Percentiles rank a stretch among this genome's conserved stretches.
Conservation (phyloP, 805 yeast genomes). For the Candida schatavii region DNA sequence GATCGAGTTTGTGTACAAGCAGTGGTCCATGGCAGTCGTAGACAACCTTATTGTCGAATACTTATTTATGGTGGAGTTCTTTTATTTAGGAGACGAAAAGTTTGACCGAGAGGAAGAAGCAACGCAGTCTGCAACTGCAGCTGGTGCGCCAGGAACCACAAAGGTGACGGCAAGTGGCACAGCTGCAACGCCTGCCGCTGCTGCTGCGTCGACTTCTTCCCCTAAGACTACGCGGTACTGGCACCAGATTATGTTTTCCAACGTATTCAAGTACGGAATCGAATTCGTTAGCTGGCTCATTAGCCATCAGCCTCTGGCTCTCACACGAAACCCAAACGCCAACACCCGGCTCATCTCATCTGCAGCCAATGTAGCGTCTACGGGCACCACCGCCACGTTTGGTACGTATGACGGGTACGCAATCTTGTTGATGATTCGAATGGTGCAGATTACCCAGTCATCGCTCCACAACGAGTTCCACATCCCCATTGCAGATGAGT, state of each 20-base stretch:
- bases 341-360: conserved; percentile 1
- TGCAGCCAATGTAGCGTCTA: conserved; percentile 1
- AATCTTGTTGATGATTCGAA: conserved; percentile 67
- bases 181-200: neutral
- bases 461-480: conserved; percentile 63
- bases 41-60: conserved; percentile 81
- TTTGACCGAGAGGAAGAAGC: conserved; percentile 20
- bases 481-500: conserved; percentile 70
- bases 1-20: conserved; percentile 71
- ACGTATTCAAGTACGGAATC: conserved; percentile 40
- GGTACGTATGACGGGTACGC: conserved; percentile 74
- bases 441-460: conserved; percentile 62
- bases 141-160: neutral
- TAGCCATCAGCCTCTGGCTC: conserved; percentile 33
- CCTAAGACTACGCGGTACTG: conserved; percentile 17
- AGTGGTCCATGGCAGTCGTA: conserved; percentile 66
- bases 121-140: neutral
- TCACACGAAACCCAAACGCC: conserved; percentile 1
- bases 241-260: conserved; percentile 36
- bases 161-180: neutral
- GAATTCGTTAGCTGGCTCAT: conserved; percentile 46
- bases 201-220: neutral
- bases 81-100: conserved; percentile 45
- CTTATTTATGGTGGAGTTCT: conserved; percentile 68
- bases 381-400: neutral